Evolutionary conservation across 257 asterid species (phyloP).

Genomic region (Penstemon eatonii): DNA sequence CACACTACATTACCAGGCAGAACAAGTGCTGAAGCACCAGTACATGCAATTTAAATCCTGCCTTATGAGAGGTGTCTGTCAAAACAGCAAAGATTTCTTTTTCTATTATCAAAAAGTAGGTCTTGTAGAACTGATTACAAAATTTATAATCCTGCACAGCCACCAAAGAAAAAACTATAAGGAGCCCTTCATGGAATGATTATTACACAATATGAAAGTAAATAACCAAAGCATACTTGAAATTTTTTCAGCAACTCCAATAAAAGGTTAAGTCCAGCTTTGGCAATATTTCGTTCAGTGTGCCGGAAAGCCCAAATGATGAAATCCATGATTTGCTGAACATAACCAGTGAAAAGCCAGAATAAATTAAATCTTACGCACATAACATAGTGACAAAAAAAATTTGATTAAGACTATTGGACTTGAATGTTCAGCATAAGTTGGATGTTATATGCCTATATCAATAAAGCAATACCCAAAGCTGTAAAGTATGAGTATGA

Average conservation of each 20-base stretch:
- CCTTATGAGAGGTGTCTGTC: constrained; percentile 93
- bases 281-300: constrained; percentile 96
- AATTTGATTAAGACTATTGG: not conserved
- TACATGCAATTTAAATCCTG: constrained; percentile 95
- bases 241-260: constrained; percentile 91
- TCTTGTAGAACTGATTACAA: constrained; percentile 79
- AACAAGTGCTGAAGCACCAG: constrained; percentile 80
- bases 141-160: constrained; percentile 72
- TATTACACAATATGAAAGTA: not conserved
- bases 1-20: constrained; percentile 60
- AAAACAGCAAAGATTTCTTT: constrained; percentile 95
- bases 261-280: constrained; percentile 90
- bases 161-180: constrained; percentile 27
- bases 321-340: constrained; percentile 97
- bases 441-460: not conserved
- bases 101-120: constrained; percentile 77
- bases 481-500: not conserved
- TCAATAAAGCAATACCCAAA: too few relatives aligned
- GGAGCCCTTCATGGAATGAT: constrained; percentile 3
- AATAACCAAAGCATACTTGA: constrained; percentile 50
- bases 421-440: not conserved
- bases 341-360: constrained; percentile 20
- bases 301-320: constrained; percentile 99
- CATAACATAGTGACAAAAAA: constrained; percentile 1
- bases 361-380: not conserved